Evolutionary conservation across 2,329 filamentous ascomycete genomes (phyloP), one percentile per base, ranked within the genome.

Genomic region (Coniochaeta prunicola): DNA sequence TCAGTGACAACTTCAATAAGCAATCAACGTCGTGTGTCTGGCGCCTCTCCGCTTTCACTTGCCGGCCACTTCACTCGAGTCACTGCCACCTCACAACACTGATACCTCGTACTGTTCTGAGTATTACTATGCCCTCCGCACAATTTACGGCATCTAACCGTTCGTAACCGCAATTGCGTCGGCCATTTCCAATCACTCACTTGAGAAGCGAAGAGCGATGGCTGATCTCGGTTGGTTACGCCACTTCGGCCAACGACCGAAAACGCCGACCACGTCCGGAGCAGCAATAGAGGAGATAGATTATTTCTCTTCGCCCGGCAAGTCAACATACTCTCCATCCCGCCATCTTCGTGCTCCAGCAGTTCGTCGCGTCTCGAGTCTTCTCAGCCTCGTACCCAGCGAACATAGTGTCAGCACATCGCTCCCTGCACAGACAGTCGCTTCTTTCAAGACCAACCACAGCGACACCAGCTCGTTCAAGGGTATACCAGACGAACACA

Each of bases 141-240:
- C n/a, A n/a, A n/a, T n/a, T n/a, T n/a, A n/a, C n/a, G n/a, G n/a
- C n/a, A n/a, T n/a, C n/a, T 38, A 5, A 38, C 36, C 36, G 36
- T 38, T 38, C 3, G 10, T 17, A n/a, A 38, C 15, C n/a, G n/a
- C n/a, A n/a, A n/a, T n/a, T n/a, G n/a, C n/a, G n/a, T n/a, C n/a
- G n/a, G n/a, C n/a, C n/a, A n/a, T n/a, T n/a, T n/a, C n/a, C n/a
- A n/a, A n/a, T n/a, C n/a, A n/a, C 15, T 38, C 19, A 26, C 21
- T 21, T 5, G 45, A 4, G 3, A 30, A 50, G 24, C 26, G 13
- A 17, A 28, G 13, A 9, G 36, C 33, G 4, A 56, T 56, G 54
- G 54, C 54, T 30, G 54, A 56, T 42, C 54, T 56, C 10, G 24
- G 36, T 21, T 56, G 54, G 54, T 42, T 56, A 34, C 54, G 54